Conservation (phyloP, 2,329 filamentous ascomycete genomes). For the Onygenales sp. region DNA sequence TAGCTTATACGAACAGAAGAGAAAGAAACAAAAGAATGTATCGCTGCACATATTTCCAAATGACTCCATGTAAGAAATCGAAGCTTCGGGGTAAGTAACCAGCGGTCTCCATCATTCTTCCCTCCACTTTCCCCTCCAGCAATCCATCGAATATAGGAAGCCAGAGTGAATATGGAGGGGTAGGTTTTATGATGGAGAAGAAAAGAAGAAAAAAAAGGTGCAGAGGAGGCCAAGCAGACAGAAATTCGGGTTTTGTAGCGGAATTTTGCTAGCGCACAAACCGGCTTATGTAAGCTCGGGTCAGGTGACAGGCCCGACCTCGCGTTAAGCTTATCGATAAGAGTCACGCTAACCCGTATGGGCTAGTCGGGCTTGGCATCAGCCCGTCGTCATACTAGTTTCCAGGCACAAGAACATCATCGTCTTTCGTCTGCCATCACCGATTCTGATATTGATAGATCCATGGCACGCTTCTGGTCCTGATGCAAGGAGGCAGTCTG, state of each 20-base stretch:
- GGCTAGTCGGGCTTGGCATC: not conserved
- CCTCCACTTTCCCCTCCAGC: conserved; percentile 40
- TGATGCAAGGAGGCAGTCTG: not conserved
- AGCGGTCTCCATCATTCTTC: conserved; percentile 26
- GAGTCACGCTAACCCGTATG: not conserved
- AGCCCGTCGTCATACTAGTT: not conserved
- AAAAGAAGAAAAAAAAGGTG: conserved; percentile 18
- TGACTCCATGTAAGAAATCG: conserved; percentile 31
- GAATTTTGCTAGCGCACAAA: conserved; percentile 4
- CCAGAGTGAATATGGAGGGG: conserved; percentile 41
- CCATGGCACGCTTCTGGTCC: not conserved
- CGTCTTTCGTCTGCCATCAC: not conserved
- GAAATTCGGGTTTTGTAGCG: conserved; percentile 19
- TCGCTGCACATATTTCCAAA: conserved; percentile 39
- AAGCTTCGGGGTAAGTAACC: conserved; percentile 38
- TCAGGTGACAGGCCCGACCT: not conserved
- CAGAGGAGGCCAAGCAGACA: conserved; percentile 10
- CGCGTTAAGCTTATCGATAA: not conserved
- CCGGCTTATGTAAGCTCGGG: not conserved
- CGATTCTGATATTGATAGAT: not conserved
- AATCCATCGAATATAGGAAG: conserved; percentile 27
- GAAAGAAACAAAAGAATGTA: conserved; percentile 19
- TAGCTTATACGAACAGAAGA: not conserved
- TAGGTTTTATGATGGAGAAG: conserved; percentile 31
- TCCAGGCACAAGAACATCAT: not conserved